Conservation (phyloP, 257 asterid genomes). For the Capsicum chinense region DNA sequence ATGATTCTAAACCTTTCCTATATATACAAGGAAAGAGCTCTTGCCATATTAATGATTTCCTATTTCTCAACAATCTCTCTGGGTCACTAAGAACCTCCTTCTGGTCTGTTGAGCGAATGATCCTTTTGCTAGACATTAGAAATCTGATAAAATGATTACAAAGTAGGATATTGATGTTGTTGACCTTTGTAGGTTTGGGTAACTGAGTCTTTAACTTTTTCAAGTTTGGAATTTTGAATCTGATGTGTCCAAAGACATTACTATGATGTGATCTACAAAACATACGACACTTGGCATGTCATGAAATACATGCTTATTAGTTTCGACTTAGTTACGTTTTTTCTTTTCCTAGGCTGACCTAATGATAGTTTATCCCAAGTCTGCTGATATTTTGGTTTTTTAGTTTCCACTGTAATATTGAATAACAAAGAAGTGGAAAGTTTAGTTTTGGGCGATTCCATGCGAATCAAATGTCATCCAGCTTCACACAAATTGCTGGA, state of each 20-base stretch:
- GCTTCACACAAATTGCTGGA: conserved; percentile 6
- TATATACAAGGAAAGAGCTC: background rate
- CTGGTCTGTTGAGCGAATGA: background rate
- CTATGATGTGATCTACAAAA: conserved; percentile 8
- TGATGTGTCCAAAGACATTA: conserved; percentile 3
- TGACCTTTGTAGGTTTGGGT: conserved; percentile 4
- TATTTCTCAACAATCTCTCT: conserved; percentile 2
- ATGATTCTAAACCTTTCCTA: conserved; percentile 9
- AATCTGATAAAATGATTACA: background rate
- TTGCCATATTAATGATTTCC: background rate
- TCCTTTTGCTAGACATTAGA: background rate
- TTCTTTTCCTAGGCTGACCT: background rate
- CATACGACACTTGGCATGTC: background rate
- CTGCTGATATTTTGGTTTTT: background rate
- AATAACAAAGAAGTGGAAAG: conserved; percentile 20
- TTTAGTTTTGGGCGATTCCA: background rate
- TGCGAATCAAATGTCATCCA: background rate
- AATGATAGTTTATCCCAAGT: background rate
- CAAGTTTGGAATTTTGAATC: background rate
- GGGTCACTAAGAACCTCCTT: conserved; percentile 15
- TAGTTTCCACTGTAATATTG: background rate
- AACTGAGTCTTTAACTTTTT: background rate
- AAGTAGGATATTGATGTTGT: conserved; percentile 1
- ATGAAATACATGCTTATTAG: background rate
- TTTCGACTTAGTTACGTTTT: background rate